Conservation (phyloP, 768 basidiomycete genomes). For the Harrya chromipes region DNA sequence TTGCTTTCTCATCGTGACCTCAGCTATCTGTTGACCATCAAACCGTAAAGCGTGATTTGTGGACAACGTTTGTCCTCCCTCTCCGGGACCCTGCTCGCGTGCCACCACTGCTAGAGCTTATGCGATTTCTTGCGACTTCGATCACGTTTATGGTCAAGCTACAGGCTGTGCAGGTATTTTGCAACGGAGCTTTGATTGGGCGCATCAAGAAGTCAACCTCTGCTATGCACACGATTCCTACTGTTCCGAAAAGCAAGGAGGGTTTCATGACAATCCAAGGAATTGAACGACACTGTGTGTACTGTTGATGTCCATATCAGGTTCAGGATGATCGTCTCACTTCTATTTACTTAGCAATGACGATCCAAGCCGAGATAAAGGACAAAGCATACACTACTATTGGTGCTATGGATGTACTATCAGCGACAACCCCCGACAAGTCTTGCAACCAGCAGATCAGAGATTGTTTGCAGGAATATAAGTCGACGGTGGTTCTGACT, state of each 20-base stretch:
- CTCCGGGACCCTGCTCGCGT: conserved; percentile 75
- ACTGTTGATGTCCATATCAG: no score
- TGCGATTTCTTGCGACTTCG: conserved; percentile 83
- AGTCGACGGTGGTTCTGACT: conserved; percentile 21
- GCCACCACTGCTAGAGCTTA: conserved; percentile 78
- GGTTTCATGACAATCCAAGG: no score
- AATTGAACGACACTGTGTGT: no score
- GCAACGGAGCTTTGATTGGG: conserved; percentile 69
- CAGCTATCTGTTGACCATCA: conserved; percentile 58
- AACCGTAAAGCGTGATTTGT: conserved; percentile 24
- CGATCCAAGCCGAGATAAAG: no score
- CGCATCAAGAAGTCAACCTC: conserved; percentile 51
- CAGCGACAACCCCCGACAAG: no score
- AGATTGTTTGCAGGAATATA: conserved; percentile 29
- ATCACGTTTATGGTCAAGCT: conserved; percentile 88
- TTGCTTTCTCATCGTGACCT: background rate
- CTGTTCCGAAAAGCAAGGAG: no score
- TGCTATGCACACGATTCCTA: no score
- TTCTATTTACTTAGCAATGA: no score
- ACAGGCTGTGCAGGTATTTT: conserved; percentile 68
- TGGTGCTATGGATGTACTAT: no score
- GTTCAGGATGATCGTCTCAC: no score
- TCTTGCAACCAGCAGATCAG: no score
- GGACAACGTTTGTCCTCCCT: conserved; percentile 86
- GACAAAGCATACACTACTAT: no score